Percentiles rank a stretch among this genome's conserved stretches.
phyloP scores from a whole-genome alignment of 345 rosid genomes.

The Populus tremula region DNA sequence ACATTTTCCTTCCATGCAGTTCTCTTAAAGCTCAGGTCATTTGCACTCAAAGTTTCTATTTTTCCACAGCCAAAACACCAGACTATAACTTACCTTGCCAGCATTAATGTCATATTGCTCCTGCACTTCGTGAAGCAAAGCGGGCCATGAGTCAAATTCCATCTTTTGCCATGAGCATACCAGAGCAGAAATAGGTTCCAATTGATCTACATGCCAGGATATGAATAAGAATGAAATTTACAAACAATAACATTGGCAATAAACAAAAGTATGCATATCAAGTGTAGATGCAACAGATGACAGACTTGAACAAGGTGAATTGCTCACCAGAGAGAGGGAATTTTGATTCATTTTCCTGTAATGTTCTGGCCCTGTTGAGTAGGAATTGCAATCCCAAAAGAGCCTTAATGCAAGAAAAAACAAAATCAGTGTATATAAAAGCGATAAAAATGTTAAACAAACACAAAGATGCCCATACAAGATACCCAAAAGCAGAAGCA shows the following conservation, averaged over 20 bases:
- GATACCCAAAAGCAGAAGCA: background rate
- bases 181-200: slow-evolving; percentile 62
- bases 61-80: background rate
- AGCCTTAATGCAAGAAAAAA: slow-evolving; percentile 44
- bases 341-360: slow-evolving; percentile 69
- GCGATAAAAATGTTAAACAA: background rate
- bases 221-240: slow-evolving; percentile 7
- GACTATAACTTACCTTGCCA: slow-evolving; percentile 52
- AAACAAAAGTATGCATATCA: background rate
- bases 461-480: background rate
- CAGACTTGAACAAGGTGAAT: background rate
- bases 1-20: no score
- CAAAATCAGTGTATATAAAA: background rate
- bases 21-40: no score
- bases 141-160: slow-evolving; percentile 84
- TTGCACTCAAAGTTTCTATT: no score
- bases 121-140: slow-evolving; percentile 81
- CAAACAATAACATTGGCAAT: background rate
- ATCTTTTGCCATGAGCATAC: slow-evolving; percentile 79
- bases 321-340: slow-evolving; percentile 62
- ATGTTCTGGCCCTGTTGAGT: slow-evolving; percentile 46
- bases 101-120: slow-evolving; percentile 76
- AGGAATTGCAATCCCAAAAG: slow-evolving; percentile 83
- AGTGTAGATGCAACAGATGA: background rate
- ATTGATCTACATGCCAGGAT: slow-evolving; percentile 39